These are phyloP conservation scores for Eutypella sp. DNA, from an alignment of 2,329 filamentous ascomycete species.

Conservation along the genomic window DNA sequence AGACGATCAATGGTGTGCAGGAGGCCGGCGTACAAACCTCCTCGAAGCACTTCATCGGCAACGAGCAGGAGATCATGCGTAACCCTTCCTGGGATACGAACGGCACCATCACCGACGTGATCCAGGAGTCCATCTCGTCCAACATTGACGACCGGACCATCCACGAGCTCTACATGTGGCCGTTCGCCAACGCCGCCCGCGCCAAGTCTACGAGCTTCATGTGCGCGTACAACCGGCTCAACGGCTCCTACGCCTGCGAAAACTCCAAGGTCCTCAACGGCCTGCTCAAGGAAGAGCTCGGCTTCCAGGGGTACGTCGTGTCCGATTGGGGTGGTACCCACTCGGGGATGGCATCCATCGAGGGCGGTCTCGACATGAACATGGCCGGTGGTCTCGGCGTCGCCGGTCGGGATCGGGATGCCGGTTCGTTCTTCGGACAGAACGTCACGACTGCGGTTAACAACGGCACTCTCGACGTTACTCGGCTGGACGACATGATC, in stretches of 20 bases:
- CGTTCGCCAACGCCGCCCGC: conserved; percentile 40
- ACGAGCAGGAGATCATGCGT: conserved; percentile 26
- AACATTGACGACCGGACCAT: conserved; percentile 45
- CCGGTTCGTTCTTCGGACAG: conserved; percentile 33
- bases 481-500: conserved; percentile 42
- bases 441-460: conserved; percentile 42
- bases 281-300: conserved; percentile 40
- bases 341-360: conserved; percentile 36
- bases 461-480: conserved; percentile 38
- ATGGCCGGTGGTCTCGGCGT: conserved; percentile 42
- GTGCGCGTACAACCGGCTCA: conserved; percentile 41
- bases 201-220: conserved; percentile 32
- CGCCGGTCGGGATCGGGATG: conserved; percentile 23
- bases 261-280: conserved; percentile 44
- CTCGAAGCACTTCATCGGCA: conserved; percentile 35
- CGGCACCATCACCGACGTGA: conserved; percentile 21
- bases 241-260: conserved; percentile 45
- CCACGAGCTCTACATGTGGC: conserved; percentile 58
- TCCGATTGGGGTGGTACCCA: conserved; percentile 38
- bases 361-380: conserved; percentile 44
- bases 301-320: conserved; percentile 37
- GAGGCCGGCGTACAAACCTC: conserved; percentile 33
- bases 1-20: conserved; percentile 29
- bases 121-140: background rate
- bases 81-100: conserved; percentile 9